A percentile compares a stretch with the other conserved stretches of the same genome.
Evolutionary conservation across 1,139 yeast species (phyloP).

Genomic region (Taphrina confusa): DNA sequence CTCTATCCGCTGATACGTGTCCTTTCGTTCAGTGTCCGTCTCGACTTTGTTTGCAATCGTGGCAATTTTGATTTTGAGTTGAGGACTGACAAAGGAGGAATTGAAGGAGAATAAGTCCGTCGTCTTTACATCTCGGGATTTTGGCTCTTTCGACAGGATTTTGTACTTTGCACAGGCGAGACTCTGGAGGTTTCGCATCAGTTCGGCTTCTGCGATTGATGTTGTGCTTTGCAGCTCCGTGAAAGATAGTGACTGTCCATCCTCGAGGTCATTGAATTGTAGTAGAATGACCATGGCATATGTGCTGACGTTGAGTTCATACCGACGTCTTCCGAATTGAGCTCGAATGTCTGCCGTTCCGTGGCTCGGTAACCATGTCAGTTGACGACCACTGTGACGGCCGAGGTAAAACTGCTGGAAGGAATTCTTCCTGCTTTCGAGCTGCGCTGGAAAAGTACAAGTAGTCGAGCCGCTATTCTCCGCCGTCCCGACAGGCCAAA

Average conservation of each 20-base stretch:
- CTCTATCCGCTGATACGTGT: conserved; percentile 51
- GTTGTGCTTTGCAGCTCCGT: conserved; percentile 67
- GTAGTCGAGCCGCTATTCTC: conserved; percentile 45
- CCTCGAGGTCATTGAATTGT: conserved; percentile 63
- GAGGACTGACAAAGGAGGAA: conserved; percentile 67
- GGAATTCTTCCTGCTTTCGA: conserved; percentile 50
- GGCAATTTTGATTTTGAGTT: conserved; percentile 71
- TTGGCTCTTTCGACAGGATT: conserved; percentile 68
- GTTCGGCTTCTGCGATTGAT: conserved; percentile 68
- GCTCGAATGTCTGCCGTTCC: conserved; percentile 54
- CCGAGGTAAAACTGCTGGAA: conserved; percentile 59
- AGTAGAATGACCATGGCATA: conserved; percentile 76
- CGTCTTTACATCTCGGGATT: conserved; percentile 62
- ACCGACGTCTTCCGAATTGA: conserved; percentile 65
- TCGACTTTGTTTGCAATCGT: conserved; percentile 59
- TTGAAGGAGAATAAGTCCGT: conserved; percentile 71
- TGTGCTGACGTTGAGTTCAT: conserved; percentile 79
- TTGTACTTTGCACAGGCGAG: conserved; percentile 82
- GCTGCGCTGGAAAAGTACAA: conserved; percentile 57
- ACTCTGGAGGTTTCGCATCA: conserved; percentile 76
- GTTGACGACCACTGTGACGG: conserved; percentile 69
- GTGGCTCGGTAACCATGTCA: conserved; percentile 85
- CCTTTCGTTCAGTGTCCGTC: conserved; percentile 50
- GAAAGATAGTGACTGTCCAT: conserved; percentile 57
- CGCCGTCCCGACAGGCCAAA: conserved; percentile 63